Base-by-base conservation (phyloP, 352 stramenopile genomes). In the Phytopythium sindhum region DNA sequence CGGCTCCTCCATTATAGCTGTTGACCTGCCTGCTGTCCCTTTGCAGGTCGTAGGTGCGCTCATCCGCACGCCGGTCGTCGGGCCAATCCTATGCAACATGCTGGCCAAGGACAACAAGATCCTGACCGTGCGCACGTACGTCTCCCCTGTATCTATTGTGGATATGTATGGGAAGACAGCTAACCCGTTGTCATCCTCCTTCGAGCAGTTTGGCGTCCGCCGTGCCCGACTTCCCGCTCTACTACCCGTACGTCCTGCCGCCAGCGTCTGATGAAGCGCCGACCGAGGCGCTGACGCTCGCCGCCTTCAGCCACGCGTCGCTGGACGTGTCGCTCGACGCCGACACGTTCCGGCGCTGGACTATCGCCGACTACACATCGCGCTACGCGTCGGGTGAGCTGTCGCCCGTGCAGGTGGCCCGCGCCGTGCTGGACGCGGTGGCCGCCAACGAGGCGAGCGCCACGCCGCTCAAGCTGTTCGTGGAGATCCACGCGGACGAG, bases 151-250 rank as follows among this genome's bases (percentile, higher is more conserved):
- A 6, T 5, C 21, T 23, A 6, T n/a, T 45, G 17, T 23, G 3
- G 17, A 45, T 45, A 7, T 10, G 6, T 21, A 14, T 28, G 24
- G n/a, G 5, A 9, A 21, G 9, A 15, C 23, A 44, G n/a, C 31
- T 31, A 15, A 62, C 19, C 28, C 28, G 4, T 12, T 56, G 41
- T 55, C 23, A 61, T 23, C 39, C 10, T n/a, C n/a, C 44, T 2
- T 64, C 23, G 28, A 60, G 28, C 54, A 83, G 75, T 24, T 67
- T 89, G 31, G 85, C 85, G 10, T 77, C 85, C 3, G 79, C 69
- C n/a, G 72, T 93, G 24, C 68, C 77, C 8, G 71, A 96, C 54
- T 60, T 86, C 58, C 91, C 91, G 11, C 57, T 96, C 37, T 96
- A 95, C 65, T 95, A 94, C 66, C 88, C 89, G 39, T 88, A 82